Conservation (phyloP, 2,329 filamentous ascomycete genomes). For the Phialophora macrospora region DNA sequence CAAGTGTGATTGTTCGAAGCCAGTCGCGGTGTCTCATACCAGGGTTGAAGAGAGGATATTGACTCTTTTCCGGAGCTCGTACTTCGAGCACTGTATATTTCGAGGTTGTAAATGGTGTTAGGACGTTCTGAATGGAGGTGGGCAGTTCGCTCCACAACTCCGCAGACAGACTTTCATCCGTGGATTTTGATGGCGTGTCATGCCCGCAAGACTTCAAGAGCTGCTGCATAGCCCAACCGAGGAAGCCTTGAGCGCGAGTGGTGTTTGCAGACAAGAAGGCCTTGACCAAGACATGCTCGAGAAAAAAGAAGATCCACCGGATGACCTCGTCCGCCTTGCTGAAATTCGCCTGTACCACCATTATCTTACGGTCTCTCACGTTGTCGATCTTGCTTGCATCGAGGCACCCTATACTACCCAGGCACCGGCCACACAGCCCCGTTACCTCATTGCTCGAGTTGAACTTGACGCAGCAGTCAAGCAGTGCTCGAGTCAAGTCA, state of each 20-base stretch:
- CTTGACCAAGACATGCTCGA: constrained; percentile 87
- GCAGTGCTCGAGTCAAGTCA: constrained; percentile 72
- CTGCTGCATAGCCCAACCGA: constrained; percentile 94
- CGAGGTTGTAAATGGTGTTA: constrained; percentile 88
- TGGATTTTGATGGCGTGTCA: constrained; percentile 51
- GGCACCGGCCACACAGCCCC: constrained; percentile 75
- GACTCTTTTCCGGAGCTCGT: constrained; percentile 50
- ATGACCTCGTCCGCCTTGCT: constrained; percentile 75
- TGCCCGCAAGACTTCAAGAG: constrained; percentile 75
- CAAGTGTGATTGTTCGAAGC: constrained; percentile 79
- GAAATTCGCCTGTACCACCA: constrained; percentile 88
- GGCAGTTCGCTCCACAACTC: constrained; percentile 72
- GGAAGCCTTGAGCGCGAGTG: constrained; percentile 82
- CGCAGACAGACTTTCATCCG: constrained; percentile 24
- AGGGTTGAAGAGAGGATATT: constrained; percentile 77
- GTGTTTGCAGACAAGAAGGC: constrained; percentile 91
- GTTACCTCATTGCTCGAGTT: constrained; percentile 71
- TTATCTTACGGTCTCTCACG: constrained; percentile 75
- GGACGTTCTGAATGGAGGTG: constrained; percentile 74
- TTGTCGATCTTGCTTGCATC: constrained; percentile 89
- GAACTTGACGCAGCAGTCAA: constrained; percentile 85
- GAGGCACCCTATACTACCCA: constrained; percentile 87
- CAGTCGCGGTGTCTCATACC: constrained; percentile 73
- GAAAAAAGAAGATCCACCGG: constrained; percentile 81
- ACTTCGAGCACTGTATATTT: constrained; percentile 70